A percentile compares a stretch with the other conserved stretches of the same genome.
phyloP scores from a whole-genome alignment of 768 basidiomycete species.

The Suillus hirtellus region DNA sequence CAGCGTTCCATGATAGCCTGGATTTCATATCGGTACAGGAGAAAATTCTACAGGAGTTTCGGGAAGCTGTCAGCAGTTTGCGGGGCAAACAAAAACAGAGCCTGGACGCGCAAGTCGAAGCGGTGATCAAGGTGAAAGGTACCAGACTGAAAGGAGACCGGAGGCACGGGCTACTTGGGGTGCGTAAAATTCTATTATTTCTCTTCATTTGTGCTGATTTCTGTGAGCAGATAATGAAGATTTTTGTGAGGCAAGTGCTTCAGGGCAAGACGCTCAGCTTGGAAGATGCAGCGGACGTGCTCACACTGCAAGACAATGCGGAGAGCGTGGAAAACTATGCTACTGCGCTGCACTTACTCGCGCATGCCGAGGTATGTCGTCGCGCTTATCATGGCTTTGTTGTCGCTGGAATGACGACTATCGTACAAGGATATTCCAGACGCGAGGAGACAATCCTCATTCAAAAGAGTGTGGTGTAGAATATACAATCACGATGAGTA shows the following conservation, averaged over 20 bases:
- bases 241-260: constrained; percentile 64
- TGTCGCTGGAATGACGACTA: not conserved
- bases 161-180: constrained; percentile 49
- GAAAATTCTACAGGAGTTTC: constrained; percentile 63
- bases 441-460: constrained; percentile 64
- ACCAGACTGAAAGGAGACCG: constrained; percentile 38
- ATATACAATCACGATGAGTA: constrained; percentile 90
- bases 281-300: constrained; percentile 81
- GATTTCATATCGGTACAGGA: constrained; percentile 88
- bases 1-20: constrained; percentile 84
- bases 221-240: constrained; percentile 62
- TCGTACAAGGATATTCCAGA: constrained; percentile 62
- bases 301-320: constrained; percentile 82
- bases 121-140: constrained; percentile 57
- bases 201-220: not conserved
- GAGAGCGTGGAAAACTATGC: constrained; percentile 62
- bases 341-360: constrained; percentile 66
- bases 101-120: constrained; percentile 68
- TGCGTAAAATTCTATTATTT: constrained; percentile 15
- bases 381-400: not conserved
- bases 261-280: constrained; percentile 72
- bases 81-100: constrained; percentile 61
- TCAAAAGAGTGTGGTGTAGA: constrained; percentile 82
- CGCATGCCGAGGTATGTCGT: constrained; percentile 49
- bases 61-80: constrained; percentile 42